phyloP scores from a whole-genome alignment of 306 rosid species.

The Cicer pinnatifidum region DNA sequence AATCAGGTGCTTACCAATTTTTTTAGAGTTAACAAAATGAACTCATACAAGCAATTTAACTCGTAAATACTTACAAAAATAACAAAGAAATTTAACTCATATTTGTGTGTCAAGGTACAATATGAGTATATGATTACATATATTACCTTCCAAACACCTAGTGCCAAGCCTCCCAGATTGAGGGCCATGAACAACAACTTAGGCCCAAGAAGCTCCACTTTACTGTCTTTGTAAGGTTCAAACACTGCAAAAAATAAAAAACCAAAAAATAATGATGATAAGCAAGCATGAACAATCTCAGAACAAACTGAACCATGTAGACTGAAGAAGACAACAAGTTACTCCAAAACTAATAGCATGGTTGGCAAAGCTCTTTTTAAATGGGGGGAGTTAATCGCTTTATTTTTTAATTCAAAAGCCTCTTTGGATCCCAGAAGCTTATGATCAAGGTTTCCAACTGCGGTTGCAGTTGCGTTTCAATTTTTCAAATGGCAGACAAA shows the following conservation, averaged over 20 bases:
- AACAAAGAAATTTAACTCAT: neutral
- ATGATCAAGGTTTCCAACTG: neutral
- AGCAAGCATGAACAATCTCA: constrained; percentile 13
- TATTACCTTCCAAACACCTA: constrained; percentile 79
- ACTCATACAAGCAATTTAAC: constrained; percentile 20
- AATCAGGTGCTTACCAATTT: neutral
- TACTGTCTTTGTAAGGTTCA: constrained; percentile 94
- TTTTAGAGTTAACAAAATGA: neutral
- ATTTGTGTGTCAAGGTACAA: constrained; percentile 12
- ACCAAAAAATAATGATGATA: neutral
- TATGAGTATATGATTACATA: neutral
- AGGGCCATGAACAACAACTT: constrained; percentile 93
- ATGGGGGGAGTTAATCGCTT: neutral
- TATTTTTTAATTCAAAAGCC: neutral
- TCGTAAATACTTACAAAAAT: neutral
- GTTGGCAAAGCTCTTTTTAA: neutral
- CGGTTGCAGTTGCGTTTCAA: neutral
- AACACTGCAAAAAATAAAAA: constrained; percentile 63
- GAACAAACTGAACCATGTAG: constrained; percentile 29
- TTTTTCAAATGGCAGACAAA: neutral
- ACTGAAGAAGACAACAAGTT: neutral
- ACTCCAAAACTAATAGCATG: neutral
- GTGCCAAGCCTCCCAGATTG: constrained; percentile 86
- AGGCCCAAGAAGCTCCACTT: constrained; percentile 92
- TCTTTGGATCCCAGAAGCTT: neutral